A percentile compares a stretch with the other conserved stretches of the same genome.
These are phyloP conservation scores for Kwoniella pini DNA, from an alignment of 768 basidiomycete species.

Conservation along the genomic window DNA sequence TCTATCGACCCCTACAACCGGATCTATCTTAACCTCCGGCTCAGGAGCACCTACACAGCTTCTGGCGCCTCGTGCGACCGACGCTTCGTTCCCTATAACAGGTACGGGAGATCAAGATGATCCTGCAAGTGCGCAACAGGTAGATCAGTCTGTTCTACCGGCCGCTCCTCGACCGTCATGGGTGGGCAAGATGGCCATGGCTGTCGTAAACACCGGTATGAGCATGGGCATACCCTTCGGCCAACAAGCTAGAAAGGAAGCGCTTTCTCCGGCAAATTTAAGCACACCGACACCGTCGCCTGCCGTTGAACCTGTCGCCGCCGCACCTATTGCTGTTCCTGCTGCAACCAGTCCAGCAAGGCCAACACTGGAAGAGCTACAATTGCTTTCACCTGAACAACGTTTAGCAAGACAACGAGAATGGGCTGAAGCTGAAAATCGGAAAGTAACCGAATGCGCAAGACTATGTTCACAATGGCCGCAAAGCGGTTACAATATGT, in stretches of 20 bases:
- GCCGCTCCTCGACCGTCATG: slow-evolving; percentile 28
- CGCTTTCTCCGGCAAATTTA: background rate
- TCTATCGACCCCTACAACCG: slow-evolving; percentile 4
- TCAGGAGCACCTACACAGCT: slow-evolving; percentile 16
- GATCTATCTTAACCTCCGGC: slow-evolving; percentile 14
- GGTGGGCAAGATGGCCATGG: slow-evolving; percentile 46
- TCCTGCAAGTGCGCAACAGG: background rate
- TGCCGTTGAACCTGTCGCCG: background rate
- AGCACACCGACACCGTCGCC: background rate
- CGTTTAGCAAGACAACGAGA: slow-evolving; percentile 17
- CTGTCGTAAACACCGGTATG: slow-evolving; percentile 36
- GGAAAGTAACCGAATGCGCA: slow-evolving; percentile 39
- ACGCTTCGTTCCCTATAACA: slow-evolving; percentile 1
- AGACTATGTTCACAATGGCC: slow-evolving; percentile 51
- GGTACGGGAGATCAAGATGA: background rate
- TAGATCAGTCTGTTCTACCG: background rate
- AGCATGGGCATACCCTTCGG: slow-evolving; percentile 29
- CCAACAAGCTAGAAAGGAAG: slow-evolving; percentile 12
- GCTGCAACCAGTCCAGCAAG: background rate
- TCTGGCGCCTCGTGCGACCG: slow-evolving; percentile 6
- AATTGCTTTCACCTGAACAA: slow-evolving; percentile 17
- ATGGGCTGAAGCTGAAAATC: slow-evolving; percentile 38
- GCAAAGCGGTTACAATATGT: slow-evolving; percentile 46
- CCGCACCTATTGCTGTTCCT: background rate
- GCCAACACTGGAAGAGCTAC: slow-evolving; percentile 14